phyloP scores from a whole-genome alignment of 805 yeast genomes.

The Myxozyma geophila region DNA sequence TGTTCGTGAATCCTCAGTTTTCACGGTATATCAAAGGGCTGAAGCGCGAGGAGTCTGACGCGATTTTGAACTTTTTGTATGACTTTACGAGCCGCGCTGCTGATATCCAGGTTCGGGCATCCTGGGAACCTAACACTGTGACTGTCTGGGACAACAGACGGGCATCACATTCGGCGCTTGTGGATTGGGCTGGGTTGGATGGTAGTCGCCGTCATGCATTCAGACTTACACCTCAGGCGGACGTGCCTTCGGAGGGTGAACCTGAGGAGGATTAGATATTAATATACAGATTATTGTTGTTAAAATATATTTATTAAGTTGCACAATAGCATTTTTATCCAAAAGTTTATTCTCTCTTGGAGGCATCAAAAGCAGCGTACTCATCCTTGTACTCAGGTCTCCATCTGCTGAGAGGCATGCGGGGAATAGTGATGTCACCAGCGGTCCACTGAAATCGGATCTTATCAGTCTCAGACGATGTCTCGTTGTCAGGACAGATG shows the following conservation, averaged over 20 bases:
- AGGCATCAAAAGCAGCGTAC: conserved; percentile 28
- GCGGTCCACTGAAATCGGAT: conserved; percentile 39
- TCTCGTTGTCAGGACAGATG: conserved; percentile 42
- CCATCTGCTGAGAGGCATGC: conserved; percentile 41
- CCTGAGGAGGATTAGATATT: conserved; percentile 1
- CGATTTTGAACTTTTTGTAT: conserved; percentile 59
- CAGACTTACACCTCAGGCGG: conserved; percentile 76
- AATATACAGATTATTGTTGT: neutral
- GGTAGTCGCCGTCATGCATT: conserved; percentile 66
- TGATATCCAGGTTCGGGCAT: conserved; percentile 72
- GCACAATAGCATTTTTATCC: neutral
- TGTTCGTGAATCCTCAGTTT: conserved; percentile 52
- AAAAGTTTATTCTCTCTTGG: conserved; percentile 12
- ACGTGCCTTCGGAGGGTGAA: conserved; percentile 54
- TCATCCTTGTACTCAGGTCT: conserved; percentile 35
- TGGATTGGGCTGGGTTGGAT: conserved; percentile 59
- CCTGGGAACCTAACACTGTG: conserved; percentile 72
- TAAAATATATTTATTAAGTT: neutral
- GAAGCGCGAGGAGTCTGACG: conserved; percentile 71
- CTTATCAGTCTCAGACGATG: conserved; percentile 36
- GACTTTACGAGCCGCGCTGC: conserved; percentile 56
- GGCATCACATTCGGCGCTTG: conserved; percentile 67
- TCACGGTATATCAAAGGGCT: conserved; percentile 70
- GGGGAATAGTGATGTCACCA: conserved; percentile 34
- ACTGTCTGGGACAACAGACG: conserved; percentile 81